These are phyloP conservation scores for Beauveria bassiana DNA, from an alignment of 2,329 filamentous ascomycete species.

Conservation along the genomic window DNA sequence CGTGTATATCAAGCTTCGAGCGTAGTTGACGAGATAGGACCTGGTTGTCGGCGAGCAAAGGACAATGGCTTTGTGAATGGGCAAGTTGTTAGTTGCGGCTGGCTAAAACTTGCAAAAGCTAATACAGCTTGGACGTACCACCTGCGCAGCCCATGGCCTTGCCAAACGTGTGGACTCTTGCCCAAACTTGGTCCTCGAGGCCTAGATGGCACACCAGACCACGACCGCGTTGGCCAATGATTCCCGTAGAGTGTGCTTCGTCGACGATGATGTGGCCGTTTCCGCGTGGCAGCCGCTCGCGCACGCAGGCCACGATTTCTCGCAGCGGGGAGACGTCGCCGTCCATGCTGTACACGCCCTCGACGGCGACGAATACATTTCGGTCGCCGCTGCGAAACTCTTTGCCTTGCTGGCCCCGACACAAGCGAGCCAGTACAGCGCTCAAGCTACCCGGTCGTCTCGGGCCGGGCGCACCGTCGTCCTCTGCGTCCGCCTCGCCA, in stretches of 20 bases:
- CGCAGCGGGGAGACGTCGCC: conserved; percentile 61
- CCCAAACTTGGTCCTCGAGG: conserved; percentile 48
- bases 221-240: conserved; percentile 47
- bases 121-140: conserved; percentile 39
- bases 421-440: conserved; percentile 22
- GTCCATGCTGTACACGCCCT: conserved; percentile 77
- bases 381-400: conserved; percentile 27
- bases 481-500: background rate
- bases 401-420: conserved; percentile 24
- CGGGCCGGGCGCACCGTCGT: background rate
- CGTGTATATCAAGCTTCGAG: conserved; percentile 67
- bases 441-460: conserved; percentile 18
- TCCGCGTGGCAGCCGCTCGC: conserved; percentile 43
- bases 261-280: conserved; percentile 60
- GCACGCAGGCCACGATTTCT: conserved; percentile 51
- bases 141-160: conserved; percentile 63
- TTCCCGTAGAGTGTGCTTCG: conserved; percentile 59
- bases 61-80: conserved; percentile 37
- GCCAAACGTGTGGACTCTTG: conserved; percentile 57
- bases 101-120: no score
- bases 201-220: conserved; percentile 52
- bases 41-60: conserved; percentile 53
- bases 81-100: background rate
- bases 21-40: conserved; percentile 66
- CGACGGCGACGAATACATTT: conserved; percentile 61